A percentile compares a stretch with the other conserved stretches of the same genome.
phyloP scores from a whole-genome alignment of 306 rosid genomes.

The Gastrolobium villosum region DNA sequence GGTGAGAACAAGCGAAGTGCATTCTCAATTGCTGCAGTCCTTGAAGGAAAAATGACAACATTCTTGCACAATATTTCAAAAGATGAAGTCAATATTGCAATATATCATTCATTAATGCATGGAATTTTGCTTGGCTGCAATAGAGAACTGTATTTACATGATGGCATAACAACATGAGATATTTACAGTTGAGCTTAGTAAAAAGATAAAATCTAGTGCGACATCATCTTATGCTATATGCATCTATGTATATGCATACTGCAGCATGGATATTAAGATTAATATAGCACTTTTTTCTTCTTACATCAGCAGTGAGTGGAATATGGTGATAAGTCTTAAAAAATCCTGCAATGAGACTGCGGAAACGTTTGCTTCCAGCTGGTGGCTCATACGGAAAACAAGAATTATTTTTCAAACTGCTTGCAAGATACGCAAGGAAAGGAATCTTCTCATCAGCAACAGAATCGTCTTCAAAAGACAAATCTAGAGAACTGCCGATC shows the following conservation, averaged over 20 bases:
- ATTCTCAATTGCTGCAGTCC: constrained; percentile 92
- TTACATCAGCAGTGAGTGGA: constrained; percentile 82
- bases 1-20: constrained; percentile 94
- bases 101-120: constrained; percentile 27
- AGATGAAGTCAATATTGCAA: constrained; percentile 53
- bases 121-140: constrained; percentile 33
- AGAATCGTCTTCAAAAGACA: constrained; percentile 92
- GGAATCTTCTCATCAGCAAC: constrained; percentile 99
- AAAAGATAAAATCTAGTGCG: constrained; percentile 5
- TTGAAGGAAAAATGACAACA: constrained; percentile 93
- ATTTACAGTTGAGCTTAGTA: constrained; percentile 32
- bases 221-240: constrained; percentile 30
- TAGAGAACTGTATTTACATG: constrained; percentile 30
- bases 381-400: constrained; percentile 92
- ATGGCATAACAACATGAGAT: constrained; percentile 26
- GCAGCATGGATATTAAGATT: constrained; percentile 33
- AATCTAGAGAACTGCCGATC: constrained; percentile 93
- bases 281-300: constrained; percentile 47
- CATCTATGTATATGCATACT: constrained; percentile 24
- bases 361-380: constrained; percentile 89
- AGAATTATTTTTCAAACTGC: constrained; percentile 70
- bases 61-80: constrained; percentile 69
- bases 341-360: constrained; percentile 91
- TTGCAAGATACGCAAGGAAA: constrained; percentile 87
- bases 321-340: constrained; percentile 94